Evolutionary conservation across 345 rosid species (phyloP).

Genomic region (Populus nigra): DNA sequence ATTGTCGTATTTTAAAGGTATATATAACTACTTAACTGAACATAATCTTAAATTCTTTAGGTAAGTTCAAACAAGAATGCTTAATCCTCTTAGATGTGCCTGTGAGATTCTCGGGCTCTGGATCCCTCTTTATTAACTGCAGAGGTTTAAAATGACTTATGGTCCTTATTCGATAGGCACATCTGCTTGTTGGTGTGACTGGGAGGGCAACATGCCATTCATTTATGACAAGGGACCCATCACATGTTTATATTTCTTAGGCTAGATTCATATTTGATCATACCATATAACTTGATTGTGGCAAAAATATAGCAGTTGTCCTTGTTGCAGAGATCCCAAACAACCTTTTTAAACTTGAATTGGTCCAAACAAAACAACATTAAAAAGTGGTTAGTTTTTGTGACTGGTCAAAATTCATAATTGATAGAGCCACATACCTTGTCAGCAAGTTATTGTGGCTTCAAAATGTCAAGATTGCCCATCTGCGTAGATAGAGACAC

Average conservation of each 20-base stretch:
- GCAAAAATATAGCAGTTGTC: constrained; percentile 32
- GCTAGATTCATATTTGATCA: constrained; percentile 8
- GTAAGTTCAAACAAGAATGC: neutral
- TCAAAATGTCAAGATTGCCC: constrained; percentile 27
- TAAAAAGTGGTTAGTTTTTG: constrained; percentile 36
- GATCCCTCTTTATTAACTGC: neutral
- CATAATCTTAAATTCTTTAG: neutral
- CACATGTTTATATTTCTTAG: constrained; percentile 11
- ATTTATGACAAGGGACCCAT: constrained; percentile 22
- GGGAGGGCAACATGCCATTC: constrained; percentile 10
- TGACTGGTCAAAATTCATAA: constrained; percentile 45
- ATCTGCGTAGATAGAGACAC: constrained; percentile 1
- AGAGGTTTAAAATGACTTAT: neutral
- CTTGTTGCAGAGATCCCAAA: constrained; percentile 55
- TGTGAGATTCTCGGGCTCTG: constrained; percentile 12
- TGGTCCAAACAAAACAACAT: constrained; percentile 36
- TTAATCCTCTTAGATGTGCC: neutral
- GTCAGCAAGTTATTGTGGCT: constrained; percentile 30
- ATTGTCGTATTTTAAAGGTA: constrained; percentile 21
- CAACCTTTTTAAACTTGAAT: constrained; percentile 42
- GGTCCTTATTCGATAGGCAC: constrained; percentile 5
- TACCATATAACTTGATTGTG: neutral
- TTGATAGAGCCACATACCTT: constrained; percentile 24
- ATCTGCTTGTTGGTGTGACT: constrained; percentile 17
- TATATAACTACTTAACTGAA: constrained; percentile 13